Evolutionary conservation across 306 rosid genomes (phyloP), one percentile per base, ranked within the genome.

Genomic region (Prunus fruticosa): DNA sequence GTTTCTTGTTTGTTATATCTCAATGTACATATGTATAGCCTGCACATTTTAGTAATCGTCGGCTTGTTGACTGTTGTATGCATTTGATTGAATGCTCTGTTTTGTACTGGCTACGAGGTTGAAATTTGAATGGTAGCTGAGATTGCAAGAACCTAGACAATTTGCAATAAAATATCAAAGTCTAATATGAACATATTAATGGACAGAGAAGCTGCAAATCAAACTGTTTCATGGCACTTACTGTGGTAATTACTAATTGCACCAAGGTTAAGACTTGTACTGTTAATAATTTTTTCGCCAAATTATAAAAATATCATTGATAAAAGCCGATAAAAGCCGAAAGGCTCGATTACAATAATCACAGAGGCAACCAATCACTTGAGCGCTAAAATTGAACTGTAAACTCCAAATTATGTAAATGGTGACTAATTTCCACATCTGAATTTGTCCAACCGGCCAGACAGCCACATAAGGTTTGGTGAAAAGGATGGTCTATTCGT

Each of bases 381-480:
- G 8, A 38, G 7, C 4, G 8, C 28, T 56, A 6, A 53, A 32
- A 19, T 1, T 53, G 19, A 53, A n/a, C 25, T 1, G 1, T 19
- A 8, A 56, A n/a, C 11, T 20, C 27, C 27, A 19, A n/a, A 20
- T 56, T 19, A 56, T 56, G 9, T 54, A 22, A 58, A 13, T 5
- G 8, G 12, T 30, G 46, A 18, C 45, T 16, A 8, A 57, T 2
- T 41, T 57, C 25, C 41, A n/a, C 63, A 47, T 34, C 28, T 76
- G 52, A 51, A 76, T 34, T 67, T 52, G 56, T 34, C 79, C 54
- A 41, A 32, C 38, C 22, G 64, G 67, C 53, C 11, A 63, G 5
- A 50, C 71, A 63, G 43, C 34, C 74, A 82, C 69, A 74, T 22
- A 25, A 76, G 72, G 75, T 67, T 73, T 73, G 79, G 75, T 56